phyloP scores from a whole-genome alignment of 805 yeast species.

The Barnettozyma salicaria region DNA sequence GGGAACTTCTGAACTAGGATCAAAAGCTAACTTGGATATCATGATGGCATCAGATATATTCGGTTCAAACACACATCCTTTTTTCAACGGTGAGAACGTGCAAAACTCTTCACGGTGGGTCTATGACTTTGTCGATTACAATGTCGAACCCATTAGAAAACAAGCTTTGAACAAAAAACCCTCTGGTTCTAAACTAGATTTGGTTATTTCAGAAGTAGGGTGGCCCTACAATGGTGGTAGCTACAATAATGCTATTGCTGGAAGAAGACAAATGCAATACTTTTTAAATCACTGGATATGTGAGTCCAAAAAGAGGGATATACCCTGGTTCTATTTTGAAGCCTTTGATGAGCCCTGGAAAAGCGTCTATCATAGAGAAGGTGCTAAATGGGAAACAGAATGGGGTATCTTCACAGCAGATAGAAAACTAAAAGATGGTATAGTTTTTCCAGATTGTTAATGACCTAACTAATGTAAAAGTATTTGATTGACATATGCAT shows the following conservation, averaged over 20 bases:
- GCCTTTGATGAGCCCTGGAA: slow-evolving; percentile 77
- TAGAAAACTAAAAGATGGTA: slow-evolving; percentile 39
- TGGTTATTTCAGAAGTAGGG: slow-evolving; percentile 58
- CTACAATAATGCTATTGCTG: slow-evolving; percentile 42
- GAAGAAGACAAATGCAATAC: slow-evolving; percentile 35
- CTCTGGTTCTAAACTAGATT: slow-evolving; percentile 18
- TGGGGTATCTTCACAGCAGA: slow-evolving; percentile 60
- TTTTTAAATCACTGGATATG: slow-evolving; percentile 53
- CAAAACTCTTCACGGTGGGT: slow-evolving; percentile 48
- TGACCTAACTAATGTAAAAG: neutral
- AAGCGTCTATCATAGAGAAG: slow-evolving; percentile 40
- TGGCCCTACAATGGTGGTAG: slow-evolving; percentile 67
- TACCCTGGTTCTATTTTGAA: slow-evolving; percentile 54
- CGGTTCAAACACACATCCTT: slow-evolving; percentile 65
- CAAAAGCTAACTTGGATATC: slow-evolving; percentile 35
- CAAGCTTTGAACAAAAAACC: slow-evolving; percentile 17
- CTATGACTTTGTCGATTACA: slow-evolving; percentile 38
- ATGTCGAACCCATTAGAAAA: slow-evolving; percentile 35
- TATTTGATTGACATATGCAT: no score
- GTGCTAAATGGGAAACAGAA: slow-evolving; percentile 57
- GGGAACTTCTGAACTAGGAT: slow-evolving; percentile 59
- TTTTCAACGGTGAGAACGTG: slow-evolving; percentile 52
- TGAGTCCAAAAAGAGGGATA: slow-evolving; percentile 28
- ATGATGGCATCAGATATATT: slow-evolving; percentile 44
- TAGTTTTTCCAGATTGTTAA: slow-evolving; percentile 33